These are phyloP conservation scores for Hypoxylon sp. DNA, from an alignment of 2,329 filamentous ascomycete species.

Conservation along the genomic window DNA sequence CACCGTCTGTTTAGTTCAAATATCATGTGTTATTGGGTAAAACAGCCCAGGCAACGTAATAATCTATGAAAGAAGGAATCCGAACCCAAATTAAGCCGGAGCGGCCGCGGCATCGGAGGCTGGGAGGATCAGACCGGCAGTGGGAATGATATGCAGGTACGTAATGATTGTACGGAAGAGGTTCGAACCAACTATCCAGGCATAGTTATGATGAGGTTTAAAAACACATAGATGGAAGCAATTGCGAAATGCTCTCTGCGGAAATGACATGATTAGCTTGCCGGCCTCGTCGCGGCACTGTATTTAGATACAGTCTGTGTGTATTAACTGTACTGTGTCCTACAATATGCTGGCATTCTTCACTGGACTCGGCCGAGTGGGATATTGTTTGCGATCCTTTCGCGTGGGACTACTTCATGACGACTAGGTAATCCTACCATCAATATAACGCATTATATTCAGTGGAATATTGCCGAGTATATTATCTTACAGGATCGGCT, in stretches of 20 bases:
- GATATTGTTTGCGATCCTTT: neutral
- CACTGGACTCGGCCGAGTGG: conserved; percentile 1
- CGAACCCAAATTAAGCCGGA: conserved; percentile 4
- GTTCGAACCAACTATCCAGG: no score
- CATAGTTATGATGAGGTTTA: conserved; percentile 24
- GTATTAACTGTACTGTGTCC: neutral
- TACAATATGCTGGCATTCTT: neutral
- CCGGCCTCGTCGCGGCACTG: neutral
- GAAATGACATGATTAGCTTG: conserved; percentile 1
- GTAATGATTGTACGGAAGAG: no score
- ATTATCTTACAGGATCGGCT: no score
- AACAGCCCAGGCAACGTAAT: neutral
- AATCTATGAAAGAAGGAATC: neutral
- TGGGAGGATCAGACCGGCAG: no score
- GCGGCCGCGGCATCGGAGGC: no score
- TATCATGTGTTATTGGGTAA: neutral
- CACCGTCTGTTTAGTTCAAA: neutral
- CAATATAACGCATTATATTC: conserved; percentile 74
- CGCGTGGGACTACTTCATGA: no score
- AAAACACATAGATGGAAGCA: conserved; percentile 8
- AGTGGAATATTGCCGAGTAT: neutral
- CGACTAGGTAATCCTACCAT: conserved; percentile 62
- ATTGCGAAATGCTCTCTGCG: conserved; percentile 2
- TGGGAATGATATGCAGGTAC: no score
- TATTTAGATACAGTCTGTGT: neutral